A percentile compares a stretch with the other conserved stretches of the same genome.
Conservation (phyloP, 768 basidiomycete species). For the Galerina sulciceps region DNA sequence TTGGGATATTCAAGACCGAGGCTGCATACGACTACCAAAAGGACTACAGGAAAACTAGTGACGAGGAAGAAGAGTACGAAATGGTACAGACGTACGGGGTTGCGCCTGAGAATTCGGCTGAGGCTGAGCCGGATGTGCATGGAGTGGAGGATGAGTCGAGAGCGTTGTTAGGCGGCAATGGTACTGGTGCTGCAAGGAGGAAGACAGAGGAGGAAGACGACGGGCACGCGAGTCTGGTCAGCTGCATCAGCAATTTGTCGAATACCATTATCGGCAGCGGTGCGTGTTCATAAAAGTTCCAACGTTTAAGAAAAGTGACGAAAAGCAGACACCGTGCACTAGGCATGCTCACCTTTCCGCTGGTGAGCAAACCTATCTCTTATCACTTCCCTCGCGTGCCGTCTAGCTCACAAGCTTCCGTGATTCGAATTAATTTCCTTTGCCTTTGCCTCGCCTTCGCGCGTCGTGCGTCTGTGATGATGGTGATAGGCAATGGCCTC, state of each 20-base stretch:
- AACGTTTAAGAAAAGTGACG: not conserved
- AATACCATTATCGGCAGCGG: slow-evolving; percentile 95
- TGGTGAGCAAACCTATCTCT: slow-evolving; percentile 51
- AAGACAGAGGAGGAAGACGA: slow-evolving; percentile 39
- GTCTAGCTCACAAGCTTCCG: not conserved
- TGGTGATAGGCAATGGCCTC: slow-evolving; percentile 82
- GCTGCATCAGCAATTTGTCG: slow-evolving; percentile 77
- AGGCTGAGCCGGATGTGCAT: slow-evolving; percentile 24
- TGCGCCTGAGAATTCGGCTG: slow-evolving; percentile 38
- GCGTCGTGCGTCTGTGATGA: too few relatives aligned
- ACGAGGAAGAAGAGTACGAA: slow-evolving; percentile 45
- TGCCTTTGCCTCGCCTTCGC: too few relatives aligned
- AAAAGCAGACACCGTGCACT: slow-evolving; percentile 1
- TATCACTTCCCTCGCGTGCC: slow-evolving; percentile 13
- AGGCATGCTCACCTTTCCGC: slow-evolving; percentile 90
- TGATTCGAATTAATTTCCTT: too few relatives aligned
- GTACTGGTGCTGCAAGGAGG: slow-evolving; percentile 28
- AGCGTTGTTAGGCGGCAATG: slow-evolving; percentile 67
- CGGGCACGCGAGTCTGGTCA: slow-evolving; percentile 71
- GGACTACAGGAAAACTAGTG: slow-evolving; percentile 10
- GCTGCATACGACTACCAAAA: not conserved
- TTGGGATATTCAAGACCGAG: not conserved
- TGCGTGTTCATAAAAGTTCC: slow-evolving; percentile 33
- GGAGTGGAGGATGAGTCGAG: slow-evolving; percentile 50
- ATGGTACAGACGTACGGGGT: slow-evolving; percentile 77